A percentile compares a stretch with the other conserved stretches of the same genome.
These are phyloP conservation scores for Colletotrichum godetiae DNA, from an alignment of 2,329 filamentous ascomycete genomes.

Conservation along the genomic window DNA sequence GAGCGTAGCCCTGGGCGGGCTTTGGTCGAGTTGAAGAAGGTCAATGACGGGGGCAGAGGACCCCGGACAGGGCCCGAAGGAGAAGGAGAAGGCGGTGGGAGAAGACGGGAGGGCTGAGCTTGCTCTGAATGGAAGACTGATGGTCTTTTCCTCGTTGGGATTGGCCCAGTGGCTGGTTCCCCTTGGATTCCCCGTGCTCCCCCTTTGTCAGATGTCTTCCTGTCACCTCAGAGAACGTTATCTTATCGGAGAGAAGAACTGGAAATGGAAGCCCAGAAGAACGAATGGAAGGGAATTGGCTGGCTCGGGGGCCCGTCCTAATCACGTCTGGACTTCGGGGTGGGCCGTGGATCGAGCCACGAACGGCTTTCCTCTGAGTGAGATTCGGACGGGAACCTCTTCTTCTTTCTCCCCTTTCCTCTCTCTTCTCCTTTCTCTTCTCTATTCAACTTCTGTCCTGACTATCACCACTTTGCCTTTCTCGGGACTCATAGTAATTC, in stretches of 20 bases:
- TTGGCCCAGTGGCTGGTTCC: constrained; percentile 7
- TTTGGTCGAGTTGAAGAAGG: not conserved
- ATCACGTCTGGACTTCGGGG: not conserved
- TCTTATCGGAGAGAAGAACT: constrained; percentile 24
- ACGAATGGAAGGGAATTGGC: constrained; percentile 1
- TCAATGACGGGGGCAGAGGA: not conserved
- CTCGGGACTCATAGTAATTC: not conserved
- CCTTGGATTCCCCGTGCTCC: not conserved
- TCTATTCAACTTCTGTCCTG: not conserved
- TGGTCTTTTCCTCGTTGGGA: not conserved
- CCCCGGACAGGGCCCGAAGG: not conserved
- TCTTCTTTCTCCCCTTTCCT: not conserved
- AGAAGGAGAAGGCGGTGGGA: no score
- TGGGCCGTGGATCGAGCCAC: constrained; percentile 25
- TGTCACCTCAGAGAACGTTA: constrained; percentile 16
- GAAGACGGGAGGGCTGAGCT: no score
- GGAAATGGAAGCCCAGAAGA: constrained; percentile 11
- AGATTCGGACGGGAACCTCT: constrained; percentile 1
- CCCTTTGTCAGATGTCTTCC: not conserved
- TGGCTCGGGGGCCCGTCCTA: constrained; percentile 11
- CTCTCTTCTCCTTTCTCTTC: not conserved
- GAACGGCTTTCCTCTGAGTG: not conserved
- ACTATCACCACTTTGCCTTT: not conserved
- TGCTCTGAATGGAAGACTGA: not conserved
- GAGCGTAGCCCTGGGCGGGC: not conserved